Evolutionary conservation across 495 filamentous ascomycete genomes (phyloP), one percentile per base, ranked within the genome.

Genomic region (Cryomyces antarcticus): DNA sequence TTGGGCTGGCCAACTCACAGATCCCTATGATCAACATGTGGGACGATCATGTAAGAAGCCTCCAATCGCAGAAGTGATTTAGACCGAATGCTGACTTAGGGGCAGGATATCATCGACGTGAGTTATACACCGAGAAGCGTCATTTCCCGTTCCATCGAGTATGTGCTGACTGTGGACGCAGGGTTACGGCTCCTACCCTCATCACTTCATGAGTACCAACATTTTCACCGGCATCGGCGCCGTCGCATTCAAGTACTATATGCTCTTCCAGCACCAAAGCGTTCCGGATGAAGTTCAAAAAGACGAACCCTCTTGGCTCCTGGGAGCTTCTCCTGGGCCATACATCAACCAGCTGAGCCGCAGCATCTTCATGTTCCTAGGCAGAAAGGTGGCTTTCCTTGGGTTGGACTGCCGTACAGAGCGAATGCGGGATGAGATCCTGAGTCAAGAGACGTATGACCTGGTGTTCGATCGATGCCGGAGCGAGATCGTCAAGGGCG

Each of bases 11-110:
- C 1, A 88, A 79, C 50, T 78, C 81, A 6, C 89, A 96, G 55
- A 95, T 97, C 40, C 89, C 89, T 37, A 96, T 94, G 88, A 68
- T 97, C 51, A 97, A 97, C 57, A 82, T 97, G 48, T 95, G 80
- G 66, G 89, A 96, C 58, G 89, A 96, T 52, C 89, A 96, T 61
- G 17, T 24, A 24, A 24, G 17, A 24, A 24, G 17, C 2, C 17
- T 24, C 17, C 17, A 2, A 24, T 24, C 17, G 17, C 17, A 24
- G 17, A 24, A 1, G 17, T 24, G 17, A 24, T 24, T 24, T 24
- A 24, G 17, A 24, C 17, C 1, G 17, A 24, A 24, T 24, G 17
- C 17, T 24, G 17, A 24, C 17, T 24, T 24, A 24, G 17, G 17
- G 17, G 2, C 17, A 24, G 17, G 89, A 97, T 49, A 93, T 96